Evolutionary conservation across 805 yeast genomes (phyloP).

Genomic region (Metschnikowia chrysomelidarum): DNA sequence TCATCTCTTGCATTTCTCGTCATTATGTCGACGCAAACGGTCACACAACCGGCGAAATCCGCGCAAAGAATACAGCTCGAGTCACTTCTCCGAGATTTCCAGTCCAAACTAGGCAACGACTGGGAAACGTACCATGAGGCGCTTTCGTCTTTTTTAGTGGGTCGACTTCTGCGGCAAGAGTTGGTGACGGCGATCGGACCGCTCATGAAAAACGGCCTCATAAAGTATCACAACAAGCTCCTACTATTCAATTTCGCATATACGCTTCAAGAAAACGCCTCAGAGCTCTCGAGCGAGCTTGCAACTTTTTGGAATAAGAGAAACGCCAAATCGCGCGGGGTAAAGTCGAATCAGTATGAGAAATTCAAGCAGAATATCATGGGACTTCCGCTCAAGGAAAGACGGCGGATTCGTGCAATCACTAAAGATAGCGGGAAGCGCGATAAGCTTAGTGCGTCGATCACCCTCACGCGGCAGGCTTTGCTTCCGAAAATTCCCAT

Average conservation of each 20-base stretch:
- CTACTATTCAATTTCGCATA: slow-evolving; percentile 81
- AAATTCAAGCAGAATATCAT: slow-evolving; percentile 80
- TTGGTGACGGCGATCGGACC: slow-evolving; percentile 56
- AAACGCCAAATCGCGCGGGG: slow-evolving; percentile 42
- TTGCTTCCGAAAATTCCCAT: slow-evolving; percentile 84
- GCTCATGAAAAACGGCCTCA: slow-evolving; percentile 48
- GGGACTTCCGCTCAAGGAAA: slow-evolving; percentile 79
- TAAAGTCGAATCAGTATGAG: slow-evolving; percentile 71
- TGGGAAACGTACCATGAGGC: slow-evolving; percentile 89
- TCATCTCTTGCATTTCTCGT: slow-evolving; percentile 4
- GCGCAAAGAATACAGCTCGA: slow-evolving; percentile 36
- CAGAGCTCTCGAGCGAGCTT: slow-evolving; percentile 50
- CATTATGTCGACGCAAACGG: slow-evolving; percentile 4
- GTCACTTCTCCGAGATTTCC: slow-evolving; percentile 66
- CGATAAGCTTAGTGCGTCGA: slow-evolving; percentile 66
- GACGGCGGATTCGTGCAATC: slow-evolving; percentile 80
- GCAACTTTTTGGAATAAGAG: slow-evolving; percentile 48
- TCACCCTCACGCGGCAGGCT: slow-evolving; percentile 69
- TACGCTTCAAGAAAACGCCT: slow-evolving; percentile 66
- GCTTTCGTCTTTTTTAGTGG: slow-evolving; percentile 71
- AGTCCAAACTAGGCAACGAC: slow-evolving; percentile 64
- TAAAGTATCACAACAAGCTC: slow-evolving; percentile 78
- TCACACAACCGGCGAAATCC: slow-evolving; percentile 9
- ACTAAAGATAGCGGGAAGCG: slow-evolving; percentile 80
- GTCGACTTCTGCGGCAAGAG: slow-evolving; percentile 76